Evolutionary conservation across 2,329 filamentous ascomycete genomes (phyloP).

Genomic region (Periconia sp.): DNA sequence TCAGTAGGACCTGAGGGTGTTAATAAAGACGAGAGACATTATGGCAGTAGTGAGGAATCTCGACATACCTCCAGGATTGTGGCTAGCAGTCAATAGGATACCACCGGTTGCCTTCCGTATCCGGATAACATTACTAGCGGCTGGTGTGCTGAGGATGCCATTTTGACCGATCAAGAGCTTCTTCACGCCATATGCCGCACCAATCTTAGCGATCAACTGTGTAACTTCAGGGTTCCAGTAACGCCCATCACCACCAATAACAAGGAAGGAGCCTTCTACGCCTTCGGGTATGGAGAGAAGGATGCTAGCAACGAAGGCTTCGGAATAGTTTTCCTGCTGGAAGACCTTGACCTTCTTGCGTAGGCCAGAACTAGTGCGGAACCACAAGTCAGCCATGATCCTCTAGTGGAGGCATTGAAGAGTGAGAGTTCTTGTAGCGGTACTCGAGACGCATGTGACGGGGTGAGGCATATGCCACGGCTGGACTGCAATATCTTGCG

Average conservation of each 20-base stretch:
- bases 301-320: conserved; percentile 93
- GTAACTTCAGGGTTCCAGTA: conserved; percentile 98
- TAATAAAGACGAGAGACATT: background rate
- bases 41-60: background rate
- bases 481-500: conserved; percentile 19
- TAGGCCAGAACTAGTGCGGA: conserved; percentile 78
- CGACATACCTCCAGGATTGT: conserved; percentile 91
- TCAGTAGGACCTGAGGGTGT: conserved; percentile 75
- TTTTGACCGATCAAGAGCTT: conserved; percentile 96
- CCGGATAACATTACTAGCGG: conserved; percentile 93
- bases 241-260: conserved; percentile 96
- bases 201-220: conserved; percentile 96
- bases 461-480: conserved; percentile 6
- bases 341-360: conserved; percentile 99
- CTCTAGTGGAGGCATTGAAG: conserved; percentile 17
- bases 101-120: conserved; percentile 94
- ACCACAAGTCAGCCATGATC: conserved; percentile 33
- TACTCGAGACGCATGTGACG: conserved; percentile 9
- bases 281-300: conserved; percentile 96
- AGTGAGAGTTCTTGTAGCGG: conserved; percentile 7
- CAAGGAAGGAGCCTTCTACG: conserved; percentile 83
- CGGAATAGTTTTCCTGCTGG: conserved; percentile 93
- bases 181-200: conserved; percentile 96
- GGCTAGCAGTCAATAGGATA: conserved; percentile 94
- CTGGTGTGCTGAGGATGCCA: conserved; percentile 95